These are phyloP conservation scores for Amaranthus tricolor DNA, from an alignment of 179 eudicot species.

Conservation along the genomic window DNA sequence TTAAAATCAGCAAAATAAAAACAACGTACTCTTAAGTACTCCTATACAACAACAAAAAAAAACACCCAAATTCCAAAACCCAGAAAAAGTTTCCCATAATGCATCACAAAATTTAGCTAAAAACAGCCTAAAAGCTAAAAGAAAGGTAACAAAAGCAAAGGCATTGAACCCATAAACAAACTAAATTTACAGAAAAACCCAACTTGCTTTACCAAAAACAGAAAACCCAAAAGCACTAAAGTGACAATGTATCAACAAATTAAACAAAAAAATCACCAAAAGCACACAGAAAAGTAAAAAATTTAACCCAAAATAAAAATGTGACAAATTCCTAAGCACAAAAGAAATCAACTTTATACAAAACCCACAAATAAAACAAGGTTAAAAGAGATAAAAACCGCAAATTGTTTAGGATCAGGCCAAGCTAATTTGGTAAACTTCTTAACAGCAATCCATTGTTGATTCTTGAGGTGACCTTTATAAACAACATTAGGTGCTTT, in stretches of 20 bases:
- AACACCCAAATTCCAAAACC: not conserved
- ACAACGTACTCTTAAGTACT: conserved; percentile 14
- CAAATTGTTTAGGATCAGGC: conserved; percentile 92
- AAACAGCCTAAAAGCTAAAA: not conserved
- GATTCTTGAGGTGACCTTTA: conserved; percentile 62
- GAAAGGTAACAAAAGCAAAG: not conserved
- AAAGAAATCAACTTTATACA: conserved; percentile 21
- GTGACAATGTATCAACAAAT: not conserved
- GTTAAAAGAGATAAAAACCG: conserved; percentile 42
- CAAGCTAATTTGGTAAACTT: conserved; percentile 83
- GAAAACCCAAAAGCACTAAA: conserved; percentile 8
- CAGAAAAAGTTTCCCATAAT: conserved; percentile 9
- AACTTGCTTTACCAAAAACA: not conserved
- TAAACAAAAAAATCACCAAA: not conserved
- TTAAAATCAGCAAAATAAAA: conserved; percentile 2
- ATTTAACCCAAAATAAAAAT: conserved; percentile 9
- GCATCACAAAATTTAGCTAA: conserved; percentile 1
- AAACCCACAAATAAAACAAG: conserved; percentile 7
- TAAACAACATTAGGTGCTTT: conserved; percentile 87
- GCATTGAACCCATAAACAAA: conserved; percentile 5
- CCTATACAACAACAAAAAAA: not conserved
- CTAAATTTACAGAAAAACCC: not conserved
- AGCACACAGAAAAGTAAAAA: conserved; percentile 1
- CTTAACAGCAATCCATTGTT: conserved; percentile 81
- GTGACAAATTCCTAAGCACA: conserved; percentile 7